These are phyloP conservation scores for Rhinocladiella similis DNA, from an alignment of 2,329 filamentous ascomycete genomes.

Conservation along the genomic window DNA sequence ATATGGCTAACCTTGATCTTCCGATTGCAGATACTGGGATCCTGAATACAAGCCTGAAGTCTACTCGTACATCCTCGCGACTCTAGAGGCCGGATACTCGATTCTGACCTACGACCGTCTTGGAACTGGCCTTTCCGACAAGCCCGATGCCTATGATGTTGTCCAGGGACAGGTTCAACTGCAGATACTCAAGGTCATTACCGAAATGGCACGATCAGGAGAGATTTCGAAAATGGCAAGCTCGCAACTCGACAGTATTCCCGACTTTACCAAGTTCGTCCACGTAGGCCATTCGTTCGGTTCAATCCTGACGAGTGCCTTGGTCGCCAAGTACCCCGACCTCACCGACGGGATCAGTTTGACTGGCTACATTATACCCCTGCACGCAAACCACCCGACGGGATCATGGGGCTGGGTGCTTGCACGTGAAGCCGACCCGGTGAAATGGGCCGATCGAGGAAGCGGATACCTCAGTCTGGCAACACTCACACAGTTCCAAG, in stretches of 20 bases:
- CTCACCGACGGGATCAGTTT: conserved; percentile 40
- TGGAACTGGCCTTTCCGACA: conserved; percentile 37
- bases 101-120: conserved; percentile 43
- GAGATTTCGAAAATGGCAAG: conserved; percentile 24
- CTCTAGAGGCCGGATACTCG: conserved; percentile 38
- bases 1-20: not conserved
- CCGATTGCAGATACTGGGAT: conserved; percentile 23
- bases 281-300: conserved; percentile 40
- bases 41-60: conserved; percentile 37
- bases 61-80: conserved; percentile 39
- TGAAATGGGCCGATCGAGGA: not conserved
- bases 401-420: not conserved
- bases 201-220: conserved; percentile 38
- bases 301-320: conserved; percentile 34
- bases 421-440: not conserved
- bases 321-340: conserved; percentile 34
- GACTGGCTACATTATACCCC: conserved; percentile 31
- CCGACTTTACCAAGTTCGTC: conserved; percentile 15
- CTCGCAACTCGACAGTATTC: conserved; percentile 30
- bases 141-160: conserved; percentile 39
- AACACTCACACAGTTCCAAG: conserved; percentile 10
- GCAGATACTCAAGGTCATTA: conserved; percentile 40
- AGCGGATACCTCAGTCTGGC: conserved; percentile 1
- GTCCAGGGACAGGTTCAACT: conserved; percentile 41
- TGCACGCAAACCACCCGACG: not conserved